Percentiles rank a stretch among this genome's conserved stretches.
phyloP scores from a whole-genome alignment of 208 protist genomes.

The Tritrichomonas foetus region DNA sequence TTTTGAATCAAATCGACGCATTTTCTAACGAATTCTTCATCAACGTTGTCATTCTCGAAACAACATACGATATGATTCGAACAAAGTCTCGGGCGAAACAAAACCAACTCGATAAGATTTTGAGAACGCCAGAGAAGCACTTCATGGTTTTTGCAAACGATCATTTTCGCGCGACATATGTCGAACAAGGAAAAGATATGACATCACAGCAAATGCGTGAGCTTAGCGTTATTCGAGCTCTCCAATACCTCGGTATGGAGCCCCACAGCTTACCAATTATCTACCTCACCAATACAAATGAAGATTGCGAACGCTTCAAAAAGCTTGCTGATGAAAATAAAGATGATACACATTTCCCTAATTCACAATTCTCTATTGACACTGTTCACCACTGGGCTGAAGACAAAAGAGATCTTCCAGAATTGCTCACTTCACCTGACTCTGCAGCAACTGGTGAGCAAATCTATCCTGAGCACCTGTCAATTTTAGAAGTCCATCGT shows the following conservation, averaged over 20 bases:
- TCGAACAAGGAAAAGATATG: neutral
- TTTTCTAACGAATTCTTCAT: neutral
- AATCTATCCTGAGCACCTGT: neutral
- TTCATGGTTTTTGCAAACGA: conserved; percentile 26
- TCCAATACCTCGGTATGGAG: neutral
- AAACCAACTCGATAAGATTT: neutral
- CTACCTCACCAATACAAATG: neutral
- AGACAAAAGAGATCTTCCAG: neutral
- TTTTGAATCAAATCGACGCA: conserved; percentile 21
- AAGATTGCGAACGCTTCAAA: neutral
- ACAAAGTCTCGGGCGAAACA: neutral
- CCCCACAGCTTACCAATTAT: neutral
- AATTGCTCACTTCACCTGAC: neutral
- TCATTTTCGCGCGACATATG: neutral
- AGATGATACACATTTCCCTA: no score
- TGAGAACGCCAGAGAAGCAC: neutral
- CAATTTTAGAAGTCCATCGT: neutral
- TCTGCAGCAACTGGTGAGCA: no score
- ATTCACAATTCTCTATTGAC: neutral
- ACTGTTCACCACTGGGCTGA: neutral
- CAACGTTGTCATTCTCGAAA: conserved; percentile 5
- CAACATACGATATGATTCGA: neutral
- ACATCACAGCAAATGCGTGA: neutral
- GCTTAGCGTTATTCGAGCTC: neutral
- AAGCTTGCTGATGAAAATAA: neutral